Conservation (phyloP, 2,329 filamentous ascomycete genomes). For the Exophiala aquamarina region DNA sequence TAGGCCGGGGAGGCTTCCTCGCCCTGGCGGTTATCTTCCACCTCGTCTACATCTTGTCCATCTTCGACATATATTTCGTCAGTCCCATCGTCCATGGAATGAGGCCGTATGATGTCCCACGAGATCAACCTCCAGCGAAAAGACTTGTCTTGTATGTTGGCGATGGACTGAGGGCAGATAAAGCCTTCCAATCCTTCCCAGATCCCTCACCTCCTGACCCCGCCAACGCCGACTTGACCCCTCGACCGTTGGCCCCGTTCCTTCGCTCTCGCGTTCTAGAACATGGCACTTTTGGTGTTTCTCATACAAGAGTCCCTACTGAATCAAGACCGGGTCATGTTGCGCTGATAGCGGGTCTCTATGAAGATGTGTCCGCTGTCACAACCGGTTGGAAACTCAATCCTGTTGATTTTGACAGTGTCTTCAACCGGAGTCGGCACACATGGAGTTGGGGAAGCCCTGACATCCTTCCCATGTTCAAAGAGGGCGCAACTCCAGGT, state of each 20-base stretch:
- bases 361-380: conserved; percentile 96
- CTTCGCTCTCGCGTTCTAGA: conserved; percentile 84
- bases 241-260: conserved; percentile 84
- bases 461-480: conserved; percentile 96
- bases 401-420: conserved; percentile 96
- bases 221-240: conserved; percentile 59
- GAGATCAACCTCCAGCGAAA: conserved; percentile 71
- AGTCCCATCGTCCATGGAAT: conserved; percentile 97
- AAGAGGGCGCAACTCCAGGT: conserved; percentile 84
- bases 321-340: conserved; percentile 96
- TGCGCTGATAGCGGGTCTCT: conserved; percentile 91
- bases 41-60: conserved; percentile 87
- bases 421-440: conserved; percentile 94
- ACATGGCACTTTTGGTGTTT: conserved; percentile 94
- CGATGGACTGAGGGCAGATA: conserved; percentile 96
- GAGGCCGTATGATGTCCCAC: conserved; percentile 72
- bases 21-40: conserved; percentile 90
- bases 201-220: conserved; percentile 70
- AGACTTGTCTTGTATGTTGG: conserved; percentile 92
- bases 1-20: conserved; percentile 77
- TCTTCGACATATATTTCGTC: conserved; percentile 98
- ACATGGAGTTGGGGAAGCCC: conserved; percentile 99
- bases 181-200: conserved; percentile 90
- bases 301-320: conserved; percentile 93
- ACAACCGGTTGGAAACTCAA: conserved; percentile 98